Evolutionary conservation across 768 basidiomycete genomes (phyloP).

Genomic region (Gymnopilus junonius): DNA sequence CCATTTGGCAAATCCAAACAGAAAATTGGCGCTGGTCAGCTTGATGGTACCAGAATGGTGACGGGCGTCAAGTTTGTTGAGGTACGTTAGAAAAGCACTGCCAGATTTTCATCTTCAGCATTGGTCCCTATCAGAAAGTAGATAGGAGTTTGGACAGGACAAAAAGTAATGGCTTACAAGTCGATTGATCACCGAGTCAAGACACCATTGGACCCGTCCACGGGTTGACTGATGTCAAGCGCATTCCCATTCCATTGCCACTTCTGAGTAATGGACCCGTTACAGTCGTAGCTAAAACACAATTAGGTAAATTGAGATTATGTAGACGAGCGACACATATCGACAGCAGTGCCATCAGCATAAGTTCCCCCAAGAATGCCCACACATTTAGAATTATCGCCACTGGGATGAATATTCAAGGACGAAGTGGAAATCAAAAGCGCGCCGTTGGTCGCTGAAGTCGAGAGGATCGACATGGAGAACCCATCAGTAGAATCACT

Average conservation of each 20-base stretch:
- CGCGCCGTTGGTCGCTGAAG: background rate
- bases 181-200: slow-evolving; percentile 2
- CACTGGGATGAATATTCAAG: background rate
- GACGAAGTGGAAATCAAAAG: too few relatives aligned
- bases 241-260: slow-evolving; percentile 9
- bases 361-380: slow-evolving; percentile 3
- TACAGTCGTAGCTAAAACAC: slow-evolving; percentile 8
- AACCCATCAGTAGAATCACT: background rate
- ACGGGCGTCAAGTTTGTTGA: slow-evolving; percentile 13
- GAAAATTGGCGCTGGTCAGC: slow-evolving; percentile 4
- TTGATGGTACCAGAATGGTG: slow-evolving; percentile 10
- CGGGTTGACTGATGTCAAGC: slow-evolving; percentile 8
- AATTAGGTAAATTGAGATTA: background rate
- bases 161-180: background rate
- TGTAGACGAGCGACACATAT: background rate
- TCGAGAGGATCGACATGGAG: background rate
- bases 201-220: slow-evolving; percentile 12
- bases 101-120: slow-evolving; percentile 17
- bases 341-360: slow-evolving; percentile 7
- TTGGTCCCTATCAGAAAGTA: background rate
- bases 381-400: slow-evolving; percentile 8
- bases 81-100: slow-evolving; percentile 7
- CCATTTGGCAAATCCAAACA: slow-evolving; percentile 8
- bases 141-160: background rate
- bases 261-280: slow-evolving; percentile 2